Base-by-base conservation (phyloP, 352 stramenopile genomes). In the Paralagenidium karlingii region DNA sequence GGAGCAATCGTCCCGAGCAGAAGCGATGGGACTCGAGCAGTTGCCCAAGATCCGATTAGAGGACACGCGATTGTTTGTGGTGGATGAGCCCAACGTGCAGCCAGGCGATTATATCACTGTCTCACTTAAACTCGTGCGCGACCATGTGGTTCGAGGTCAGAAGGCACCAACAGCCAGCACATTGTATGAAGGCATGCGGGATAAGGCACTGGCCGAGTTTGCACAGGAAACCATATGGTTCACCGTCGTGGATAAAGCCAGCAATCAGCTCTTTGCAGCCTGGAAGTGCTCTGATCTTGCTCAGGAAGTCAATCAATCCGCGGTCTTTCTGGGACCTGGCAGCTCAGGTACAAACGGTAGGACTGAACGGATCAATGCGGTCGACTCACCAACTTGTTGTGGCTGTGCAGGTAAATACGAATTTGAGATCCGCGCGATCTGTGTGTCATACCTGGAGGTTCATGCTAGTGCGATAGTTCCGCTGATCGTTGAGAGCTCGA, bases 91-190 rank as follows among this genome's bases (percentile, higher is more conserved):
- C 2, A 82, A 70, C 43, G 60, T 85, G 33, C 75, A 81, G 28
- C 64, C 77, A 24, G 62, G 68, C 37, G 77, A 90, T 49, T 90
- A 67, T 68, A 50, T 90, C 38, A 90, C 70, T n/a, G 43, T 83
- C 24, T 53, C 77, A 40, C 57, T 79, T 13, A 63, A 39, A 8
- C 30, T 83, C 32, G 51, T 52, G 27, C 73, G 77, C 21, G 46
- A 66, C 26, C 70, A 86, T 34, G 33, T 87, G 8, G 43, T 50
- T 20, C 19, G 3, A 16, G 57, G 57, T 6, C 55, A 66, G 20
- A 52, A 44, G 22, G 70, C 76, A n/a, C 49, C 66, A 3, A 51
- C 75, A 12, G 68, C 73, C 12, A 53, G 64, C 28, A 87, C 73
- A 9, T 57, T 85, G 27, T 86, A 78, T 40, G 76, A 87, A 36